Conservation (phyloP, 768 basidiomycete genomes). For the Hericium erinaceus region DNA sequence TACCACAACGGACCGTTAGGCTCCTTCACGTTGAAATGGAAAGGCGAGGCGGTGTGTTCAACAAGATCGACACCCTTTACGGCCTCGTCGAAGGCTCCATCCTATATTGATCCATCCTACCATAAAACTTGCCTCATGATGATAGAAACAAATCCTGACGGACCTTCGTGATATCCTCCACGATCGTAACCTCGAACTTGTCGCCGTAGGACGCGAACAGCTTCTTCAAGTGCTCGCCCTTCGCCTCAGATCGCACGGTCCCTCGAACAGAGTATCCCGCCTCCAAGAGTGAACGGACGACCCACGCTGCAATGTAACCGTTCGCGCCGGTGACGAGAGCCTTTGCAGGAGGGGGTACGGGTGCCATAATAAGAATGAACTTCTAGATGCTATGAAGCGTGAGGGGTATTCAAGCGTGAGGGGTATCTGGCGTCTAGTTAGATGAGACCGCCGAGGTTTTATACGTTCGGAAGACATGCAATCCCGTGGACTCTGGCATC, state of each 20-base stretch:
- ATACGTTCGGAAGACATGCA: no score
- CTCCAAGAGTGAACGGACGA: slow-evolving; percentile 27
- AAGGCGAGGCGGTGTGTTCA: slow-evolving; percentile 26
- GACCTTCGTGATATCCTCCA: slow-evolving; percentile 37
- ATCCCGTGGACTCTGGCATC: no score
- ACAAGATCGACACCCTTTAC: slow-evolving; percentile 34
- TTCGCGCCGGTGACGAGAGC: slow-evolving; percentile 8
- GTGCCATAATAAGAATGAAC: background rate
- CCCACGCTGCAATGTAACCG: slow-evolving; percentile 19
- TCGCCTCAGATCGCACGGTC: slow-evolving; percentile 33
- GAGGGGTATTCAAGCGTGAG: no score
- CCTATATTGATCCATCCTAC: background rate
- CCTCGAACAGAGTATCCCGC: slow-evolving; percentile 32
- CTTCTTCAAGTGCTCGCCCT: slow-evolving; percentile 33
- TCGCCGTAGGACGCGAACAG: slow-evolving; percentile 27
- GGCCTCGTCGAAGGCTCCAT: slow-evolving; percentile 32
- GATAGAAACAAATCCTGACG: background rate
- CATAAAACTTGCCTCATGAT: slow-evolving; percentile 7
- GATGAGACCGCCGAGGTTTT: no score
- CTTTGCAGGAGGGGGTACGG: slow-evolving; percentile 1
- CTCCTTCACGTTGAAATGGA: slow-evolving; percentile 18
- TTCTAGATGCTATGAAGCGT: no score
- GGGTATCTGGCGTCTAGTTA: no score
- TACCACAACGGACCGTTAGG: slow-evolving; percentile 11
- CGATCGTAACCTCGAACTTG: slow-evolving; percentile 32